Percentiles rank a stretch among this genome's conserved stretches.
Evolutionary conservation across 208 protist species (phyloP).

Genomic region (Trypanosoma melophagium): DNA sequence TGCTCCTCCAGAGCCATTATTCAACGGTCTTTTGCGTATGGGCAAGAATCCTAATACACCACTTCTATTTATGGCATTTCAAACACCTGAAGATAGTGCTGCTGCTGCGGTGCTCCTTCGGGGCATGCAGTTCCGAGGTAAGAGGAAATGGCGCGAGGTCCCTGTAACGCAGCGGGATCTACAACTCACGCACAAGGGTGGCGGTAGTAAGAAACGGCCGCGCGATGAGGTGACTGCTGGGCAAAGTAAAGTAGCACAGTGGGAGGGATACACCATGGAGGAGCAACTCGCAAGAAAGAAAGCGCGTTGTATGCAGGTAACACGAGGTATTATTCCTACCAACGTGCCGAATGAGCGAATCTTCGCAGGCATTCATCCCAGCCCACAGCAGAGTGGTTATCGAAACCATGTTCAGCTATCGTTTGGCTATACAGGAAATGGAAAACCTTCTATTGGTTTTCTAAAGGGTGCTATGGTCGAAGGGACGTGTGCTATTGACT

Average conservation of each 20-base stretch:
- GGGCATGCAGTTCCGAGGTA: constrained; percentile 48
- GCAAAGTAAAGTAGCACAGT: constrained; percentile 67
- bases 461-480: constrained; percentile 75
- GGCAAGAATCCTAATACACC: constrained; percentile 84
- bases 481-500: constrained; percentile 60
- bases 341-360: constrained; percentile 33
- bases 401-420: constrained; percentile 92
- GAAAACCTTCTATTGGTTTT: constrained; percentile 63
- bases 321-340: constrained; percentile 45
- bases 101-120: constrained; percentile 47
- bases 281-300: constrained; percentile 80
- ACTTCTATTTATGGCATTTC: constrained; percentile 81
- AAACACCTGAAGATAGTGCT: constrained; percentile 50
- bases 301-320: constrained; percentile 63
- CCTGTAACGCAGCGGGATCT: constrained; percentile 60
- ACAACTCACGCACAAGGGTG: constrained; percentile 77
- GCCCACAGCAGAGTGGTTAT: constrained; percentile 77
- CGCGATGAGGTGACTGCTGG: constrained; percentile 33
- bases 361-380: constrained; percentile 70
- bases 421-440: constrained; percentile 65
- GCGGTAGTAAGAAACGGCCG: constrained; percentile 40
- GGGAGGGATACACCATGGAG: constrained; percentile 64
- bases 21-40: constrained; percentile 76
- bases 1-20: constrained; percentile 44
- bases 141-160: constrained; percentile 52